Base-by-base conservation (phyloP, 2,329 filamentous ascomycete genomes). In the Scedosporium aurantiacum region DNA sequence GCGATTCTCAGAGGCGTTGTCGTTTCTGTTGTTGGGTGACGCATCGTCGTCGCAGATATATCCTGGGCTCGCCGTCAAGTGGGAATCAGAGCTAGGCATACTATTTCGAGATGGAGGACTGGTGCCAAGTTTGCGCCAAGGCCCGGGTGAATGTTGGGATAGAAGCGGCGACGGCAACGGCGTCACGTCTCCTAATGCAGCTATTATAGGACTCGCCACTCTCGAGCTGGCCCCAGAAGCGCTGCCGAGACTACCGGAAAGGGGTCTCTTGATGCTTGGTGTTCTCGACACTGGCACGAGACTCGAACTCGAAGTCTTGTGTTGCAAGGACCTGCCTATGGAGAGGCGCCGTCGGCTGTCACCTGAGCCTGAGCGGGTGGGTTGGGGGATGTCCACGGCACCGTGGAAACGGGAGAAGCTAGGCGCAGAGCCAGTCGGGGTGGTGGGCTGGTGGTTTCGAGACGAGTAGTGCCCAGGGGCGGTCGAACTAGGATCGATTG, bases 101-200 rank as follows among this genome's bases (percentile, higher is more conserved):
- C 70, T 69, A 32, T 82, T 82, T 65, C 75, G 75, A 43, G 78
- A 86, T 58, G 73, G 72, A 37, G 77, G 78, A 57, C 78, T 75
- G 37, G 75, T 72, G 61, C 72, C 71, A 61, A 85, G 72, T 69
- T 77, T 78, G 70, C 79, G 84, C 86, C 86, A 86, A 23, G 86
- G 84, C 27, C 86, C 84, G 12, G 85, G 83, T 1, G 86, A 88
- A 67, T 87, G 84, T 64, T 77, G 77, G 4, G 79, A 79, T 67
- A 88, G 79, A 55, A 92, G 78, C 3, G 89, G 89, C 23, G 89
- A 93, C 2, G 89, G 89, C 40, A 94, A 75, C 61, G 89, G 89
- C 3, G 90, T 93, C 64, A 94, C 76, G 70, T 91, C 87, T 64
- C 86, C 85, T 84, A 91, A 87, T 55, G 88, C 88, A 63, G 85